Evolutionary conservation across 169 alveolate species (phyloP).

Genomic region (Besnoitia besnoiti): DNA sequence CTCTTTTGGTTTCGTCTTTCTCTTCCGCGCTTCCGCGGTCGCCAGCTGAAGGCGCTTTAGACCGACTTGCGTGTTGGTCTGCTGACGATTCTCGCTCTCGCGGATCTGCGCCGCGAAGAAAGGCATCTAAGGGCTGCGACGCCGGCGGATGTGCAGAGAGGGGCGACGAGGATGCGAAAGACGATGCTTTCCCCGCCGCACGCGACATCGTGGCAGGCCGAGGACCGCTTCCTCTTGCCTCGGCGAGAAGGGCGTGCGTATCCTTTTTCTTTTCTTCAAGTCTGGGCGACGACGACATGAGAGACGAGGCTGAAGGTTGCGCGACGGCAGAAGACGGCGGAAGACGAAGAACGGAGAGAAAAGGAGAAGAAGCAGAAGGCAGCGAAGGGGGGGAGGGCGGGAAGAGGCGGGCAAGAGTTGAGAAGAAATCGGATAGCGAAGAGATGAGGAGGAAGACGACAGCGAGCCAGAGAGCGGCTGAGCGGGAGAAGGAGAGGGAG

Average conservation of each 20-base stretch:
- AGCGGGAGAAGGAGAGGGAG: neutral
- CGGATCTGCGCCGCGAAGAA: too few relatives aligned
- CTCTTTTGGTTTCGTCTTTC: too few relatives aligned
- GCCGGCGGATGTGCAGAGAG: too few relatives aligned
- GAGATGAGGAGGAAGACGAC: neutral
- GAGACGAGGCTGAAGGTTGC: neutral
- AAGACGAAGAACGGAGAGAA: neutral
- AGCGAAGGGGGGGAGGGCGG: neutral
- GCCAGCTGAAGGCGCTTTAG: too few relatives aligned
- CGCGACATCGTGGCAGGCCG: too few relatives aligned
- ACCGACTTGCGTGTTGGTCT: too few relatives aligned
- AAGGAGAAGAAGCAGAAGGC: neutral
- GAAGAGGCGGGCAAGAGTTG: neutral
- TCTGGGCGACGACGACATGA: neutral
- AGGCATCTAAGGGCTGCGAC: too few relatives aligned
- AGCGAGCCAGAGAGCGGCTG: neutral
- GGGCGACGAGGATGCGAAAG: too few relatives aligned
- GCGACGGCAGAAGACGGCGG: neutral
- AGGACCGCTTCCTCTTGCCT: neutral
- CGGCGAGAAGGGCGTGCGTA: neutral
- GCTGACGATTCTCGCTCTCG: too few relatives aligned
- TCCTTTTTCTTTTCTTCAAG: neutral
- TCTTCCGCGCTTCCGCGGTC: too few relatives aligned
- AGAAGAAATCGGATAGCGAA: neutral
- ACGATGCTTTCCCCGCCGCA: too few relatives aligned